Evolutionary conservation across 2,329 filamentous ascomycete species (phyloP).

Genomic region (Penicillium sp.): DNA sequence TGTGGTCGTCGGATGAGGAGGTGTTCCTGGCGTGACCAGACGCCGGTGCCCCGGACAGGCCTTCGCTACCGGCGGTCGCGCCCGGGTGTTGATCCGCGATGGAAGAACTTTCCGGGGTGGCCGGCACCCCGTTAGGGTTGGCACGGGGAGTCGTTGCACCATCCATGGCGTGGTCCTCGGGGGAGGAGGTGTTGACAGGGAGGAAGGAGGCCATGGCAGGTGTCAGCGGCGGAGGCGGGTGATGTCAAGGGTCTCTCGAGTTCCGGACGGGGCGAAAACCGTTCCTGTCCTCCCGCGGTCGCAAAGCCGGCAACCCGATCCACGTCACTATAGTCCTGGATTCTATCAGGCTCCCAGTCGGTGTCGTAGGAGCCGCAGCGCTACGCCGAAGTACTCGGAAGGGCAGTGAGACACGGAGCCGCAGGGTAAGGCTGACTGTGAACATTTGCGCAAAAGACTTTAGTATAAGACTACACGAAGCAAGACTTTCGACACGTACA

Average conservation of each 20-base stretch:
- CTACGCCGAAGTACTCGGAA: constrained; percentile 17
- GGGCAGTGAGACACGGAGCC: constrained; percentile 12
- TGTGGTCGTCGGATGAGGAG: constrained; percentile 56
- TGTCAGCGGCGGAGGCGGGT: constrained; percentile 23
- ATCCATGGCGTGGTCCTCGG: constrained; percentile 42
- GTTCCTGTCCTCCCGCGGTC: constrained; percentile 18
- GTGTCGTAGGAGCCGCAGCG: constrained; percentile 13
- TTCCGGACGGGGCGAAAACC: constrained; percentile 18
- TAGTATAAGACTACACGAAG: constrained; percentile 10
- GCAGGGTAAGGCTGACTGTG: constrained; percentile 16
- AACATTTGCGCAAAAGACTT: constrained; percentile 17
- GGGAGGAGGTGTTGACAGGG: constrained; percentile 55
- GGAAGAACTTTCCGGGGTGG: constrained; percentile 26
- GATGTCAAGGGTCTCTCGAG: constrained; percentile 23
- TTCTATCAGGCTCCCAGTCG: constrained; percentile 12
- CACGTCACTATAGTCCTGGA: constrained; percentile 10
- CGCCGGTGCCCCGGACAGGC: constrained; percentile 8
- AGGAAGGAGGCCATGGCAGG: constrained; percentile 53
- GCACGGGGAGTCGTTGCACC: constrained; percentile 53
- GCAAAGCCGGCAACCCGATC: constrained; percentile 20
- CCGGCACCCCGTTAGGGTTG: constrained; percentile 38
- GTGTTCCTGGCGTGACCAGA: constrained; percentile 37
- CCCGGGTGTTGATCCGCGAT: constrained; percentile 19
- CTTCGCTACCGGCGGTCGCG: constrained; percentile 33
- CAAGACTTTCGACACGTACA: constrained; percentile 4